Base-by-base conservation (phyloP, 2,329 filamentous ascomycete genomes). In the Aspergillus calidoustus region DNA sequence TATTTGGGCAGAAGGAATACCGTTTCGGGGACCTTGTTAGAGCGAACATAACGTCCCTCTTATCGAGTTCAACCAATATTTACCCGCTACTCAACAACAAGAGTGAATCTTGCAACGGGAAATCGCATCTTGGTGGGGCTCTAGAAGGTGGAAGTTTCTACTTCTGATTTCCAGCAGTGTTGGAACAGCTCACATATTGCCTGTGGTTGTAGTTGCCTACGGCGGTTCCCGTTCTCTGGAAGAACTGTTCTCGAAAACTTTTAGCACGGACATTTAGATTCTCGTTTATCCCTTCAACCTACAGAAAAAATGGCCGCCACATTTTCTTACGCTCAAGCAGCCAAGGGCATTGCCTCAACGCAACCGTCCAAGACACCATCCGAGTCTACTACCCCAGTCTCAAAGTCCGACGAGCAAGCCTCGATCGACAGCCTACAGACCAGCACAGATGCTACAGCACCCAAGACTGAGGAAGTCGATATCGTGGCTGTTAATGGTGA, bases 271-370 rank as follows among this genome's bases (percentile, higher is more conserved):
- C 63, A 63, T 65, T 56, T 59, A 68, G 61, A 65, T 59, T 57
- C 60, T 43, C 11, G 34, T 52, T 46, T 11, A 57, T 53, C 60
- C 43, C 13, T 47, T 55, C 41, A 62, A 51, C 51, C 62, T 47
- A 65, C 8, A n/a, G 22, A 44, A 56, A 64, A 64, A 64, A 83
- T 84, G 82, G 77, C 76, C 66, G 72, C 79, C 64, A 83, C 87
- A 38, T 97, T 97, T 76, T 97, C 94, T 63, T 98, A 98, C 79
- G 94, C 94, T 72, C 93, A 97, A 84, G 94, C 94, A 74, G 94
- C 94, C 63, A 95, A 95, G 79, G 92, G 93, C 73, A 86, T 90
- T 71, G 81, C 86, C 59, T 74, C 83, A 54, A 77, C 81, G 62
- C 71, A 79, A 50, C 72, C 80, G 30, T 79, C 77, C 69, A 84